Evolutionary conservation across 108 stramenopile species (phyloP), one percentile per base, ranked within the genome.

Genomic region (Cylindrotheca closterium): DNA sequence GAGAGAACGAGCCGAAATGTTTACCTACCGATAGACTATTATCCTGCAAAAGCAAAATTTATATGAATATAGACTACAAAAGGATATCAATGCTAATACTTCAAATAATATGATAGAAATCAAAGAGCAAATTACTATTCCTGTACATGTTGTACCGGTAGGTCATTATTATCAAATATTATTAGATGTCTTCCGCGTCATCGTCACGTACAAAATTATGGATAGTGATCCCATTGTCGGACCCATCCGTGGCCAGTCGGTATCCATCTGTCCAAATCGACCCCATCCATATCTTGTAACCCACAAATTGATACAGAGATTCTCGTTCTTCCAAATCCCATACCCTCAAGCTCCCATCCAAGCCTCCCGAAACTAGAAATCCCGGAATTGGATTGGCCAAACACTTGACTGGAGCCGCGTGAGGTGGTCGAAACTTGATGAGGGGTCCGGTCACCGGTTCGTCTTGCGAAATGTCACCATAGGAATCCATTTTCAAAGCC

Each of bases 231-330:
- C 76, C 69, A 53, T 89, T 89, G 65, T 86, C 88, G 10, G 73
- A 72, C 51, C 88, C 88, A 67, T 90, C 89, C 8, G 79, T 71
- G 7, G 87, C 75, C 10, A 90, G 60, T 55, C 67, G 63, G 29
- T 52, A 54, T 17, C 79, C 79, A 58, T 83, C 80, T 12, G 77
- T 81, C 31, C 73, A 87, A 28, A 86, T 65, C 24, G 75, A 72
- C 19, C 80, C 80, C 30, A 86, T 55, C 89, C 89, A 90, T 0
- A 83, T 71, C 54, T 90, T 90, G 81, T 87, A 90, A 29, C 89
- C 89, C 3, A 75, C 67, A 30, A 90, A 64, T 1, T 74, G 71
- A 64, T 90, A 90, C 21, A 82, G 30, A n/a, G n/a, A n/a, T n/a
- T n/a, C n/a, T n/a, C n/a, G n/a, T n/a, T n/a, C n/a, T n/a, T 22